Evolutionary conservation across 805 yeast genomes (phyloP).

Genomic region (Yarrowia divulgata): DNA sequence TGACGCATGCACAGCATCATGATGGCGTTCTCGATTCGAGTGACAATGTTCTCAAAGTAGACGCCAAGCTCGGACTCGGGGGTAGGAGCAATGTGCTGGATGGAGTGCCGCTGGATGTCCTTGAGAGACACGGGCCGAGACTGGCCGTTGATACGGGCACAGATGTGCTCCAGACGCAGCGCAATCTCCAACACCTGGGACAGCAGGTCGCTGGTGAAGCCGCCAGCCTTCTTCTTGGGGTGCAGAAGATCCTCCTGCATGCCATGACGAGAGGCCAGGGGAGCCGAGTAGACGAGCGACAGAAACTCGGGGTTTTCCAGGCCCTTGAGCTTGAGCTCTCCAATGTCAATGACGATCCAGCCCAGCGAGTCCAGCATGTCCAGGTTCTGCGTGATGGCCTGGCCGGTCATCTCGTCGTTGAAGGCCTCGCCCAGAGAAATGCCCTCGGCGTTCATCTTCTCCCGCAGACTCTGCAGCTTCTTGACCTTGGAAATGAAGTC

Average conservation of each 20-base stretch:
- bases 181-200: slow-evolving; percentile 31
- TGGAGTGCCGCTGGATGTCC: slow-evolving; percentile 28
- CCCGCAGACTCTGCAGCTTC: slow-evolving; percentile 47
- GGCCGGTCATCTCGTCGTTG: slow-evolving; percentile 57
- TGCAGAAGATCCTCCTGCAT: slow-evolving; percentile 33
- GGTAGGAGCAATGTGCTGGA: slow-evolving; percentile 42
- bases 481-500: slow-evolving; percentile 80
- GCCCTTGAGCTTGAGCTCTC: slow-evolving; percentile 91
- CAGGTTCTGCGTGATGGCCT: slow-evolving; percentile 70
- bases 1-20: slow-evolving; percentile 46
- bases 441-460: slow-evolving; percentile 46
- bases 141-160: slow-evolving; percentile 42
- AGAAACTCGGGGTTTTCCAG: slow-evolving; percentile 90
- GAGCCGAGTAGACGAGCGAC: slow-evolving; percentile 76
- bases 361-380: slow-evolving; percentile 71
- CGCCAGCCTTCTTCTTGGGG: slow-evolving; percentile 35
- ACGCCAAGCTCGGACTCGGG: slow-evolving; percentile 45
- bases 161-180: slow-evolving; percentile 44
- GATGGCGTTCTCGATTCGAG: slow-evolving; percentile 49
- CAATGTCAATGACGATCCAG: slow-evolving; percentile 69
- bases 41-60: slow-evolving; percentile 48
- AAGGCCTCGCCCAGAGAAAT: slow-evolving; percentile 54
- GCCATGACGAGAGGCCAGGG: slow-evolving; percentile 60
- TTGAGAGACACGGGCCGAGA: slow-evolving; percentile 30
- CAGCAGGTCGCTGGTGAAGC: slow-evolving; percentile 16